Base-by-base conservation (phyloP, 2,329 filamentous ascomycete genomes). In the Dothiorella sarmentorum region DNA sequence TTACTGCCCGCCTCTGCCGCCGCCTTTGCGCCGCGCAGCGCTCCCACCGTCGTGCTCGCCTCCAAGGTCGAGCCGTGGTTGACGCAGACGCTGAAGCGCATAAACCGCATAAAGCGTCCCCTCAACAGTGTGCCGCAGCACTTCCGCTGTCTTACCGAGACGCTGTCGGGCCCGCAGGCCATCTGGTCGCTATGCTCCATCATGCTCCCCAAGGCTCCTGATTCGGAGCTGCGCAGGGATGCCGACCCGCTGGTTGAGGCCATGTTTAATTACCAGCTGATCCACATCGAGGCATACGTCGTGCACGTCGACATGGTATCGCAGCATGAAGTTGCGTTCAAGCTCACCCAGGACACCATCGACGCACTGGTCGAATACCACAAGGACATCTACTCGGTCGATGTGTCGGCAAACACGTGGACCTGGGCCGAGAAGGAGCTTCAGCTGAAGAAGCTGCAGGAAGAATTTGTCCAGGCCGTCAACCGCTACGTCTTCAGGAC, bases 241-340 rank as follows among this genome's bases (percentile, higher is more conserved):
- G 78, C 85, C 53, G 90, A 95, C 71, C 89, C 89, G 44, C 80
- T 96, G 64, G 82, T 93, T 65, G 91, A 97, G 76, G 90, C 89
- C 63, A 79, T 97, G 63, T 91, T 89, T 83, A 95, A 95, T 82
- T 94, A 93, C 76, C 89, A 95, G 79, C 84, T 97, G 71, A 80
- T 97, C 70, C 91, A 97, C 73, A 80, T 97, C 67, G 92, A 97
- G 78, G 94, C 94, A 55, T 99, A 99, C 74, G 93, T 97, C 67
- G 94, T 99, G 62, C 93, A 97, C 75, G 91, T 99, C 75, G 94
- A 99, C 79, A 96, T 97, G 91, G 93, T 99, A 61, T 85, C 95
- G 69, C 89, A 92, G 76, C 94, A 96, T 73, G 94, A 97, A 79
- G 91, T 99, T 69, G 94, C 92, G 66, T 97, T 92, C 84, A 99